These are phyloP conservation scores for Blumeriella jaapii DNA, from an alignment of 2,329 filamentous ascomycete species.

Conservation along the genomic window DNA sequence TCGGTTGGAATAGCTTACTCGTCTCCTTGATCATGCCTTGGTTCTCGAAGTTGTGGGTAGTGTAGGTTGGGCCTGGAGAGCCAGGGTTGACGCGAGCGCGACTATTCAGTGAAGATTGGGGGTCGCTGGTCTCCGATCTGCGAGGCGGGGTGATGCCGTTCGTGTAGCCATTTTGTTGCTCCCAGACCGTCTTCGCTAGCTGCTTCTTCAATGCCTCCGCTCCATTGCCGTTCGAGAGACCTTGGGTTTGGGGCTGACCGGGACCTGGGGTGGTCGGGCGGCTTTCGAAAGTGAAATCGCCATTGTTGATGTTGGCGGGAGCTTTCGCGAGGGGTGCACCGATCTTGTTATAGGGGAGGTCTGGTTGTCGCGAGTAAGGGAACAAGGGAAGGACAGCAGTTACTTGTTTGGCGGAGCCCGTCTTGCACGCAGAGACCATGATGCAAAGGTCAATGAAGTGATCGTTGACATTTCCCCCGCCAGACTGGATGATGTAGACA, in stretches of 20 bases:
- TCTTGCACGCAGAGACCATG: constrained; percentile 96
- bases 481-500: constrained; percentile 96
- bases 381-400: constrained; percentile 92
- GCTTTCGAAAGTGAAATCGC: constrained; percentile 81
- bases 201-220: constrained; percentile 60
- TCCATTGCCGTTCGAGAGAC: constrained; percentile 46
- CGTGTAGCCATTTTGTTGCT: constrained; percentile 38
- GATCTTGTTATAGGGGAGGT: constrained; percentile 92
- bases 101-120: constrained; percentile 27
- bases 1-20: constrained; percentile 58
- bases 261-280: constrained; percentile 77
- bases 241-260: constrained; percentile 53
- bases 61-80: constrained; percentile 30
- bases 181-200: constrained; percentile 55
- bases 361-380: constrained; percentile 91
- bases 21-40: constrained; percentile 39
- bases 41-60: constrained; percentile 55
- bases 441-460: constrained; percentile 94
- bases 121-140: constrained; percentile 30
- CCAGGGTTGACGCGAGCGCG: constrained; percentile 18
- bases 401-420: constrained; percentile 81
- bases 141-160: constrained; percentile 29
- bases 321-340: constrained; percentile 77
- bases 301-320: constrained; percentile 37
- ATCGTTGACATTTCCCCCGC: constrained; percentile 88